Evolutionary conservation across 371 early-diverging fungal genomes (phyloP), one percentile per base, ranked within the genome.

Genomic region (Capillidium rhysosporum): DNA sequence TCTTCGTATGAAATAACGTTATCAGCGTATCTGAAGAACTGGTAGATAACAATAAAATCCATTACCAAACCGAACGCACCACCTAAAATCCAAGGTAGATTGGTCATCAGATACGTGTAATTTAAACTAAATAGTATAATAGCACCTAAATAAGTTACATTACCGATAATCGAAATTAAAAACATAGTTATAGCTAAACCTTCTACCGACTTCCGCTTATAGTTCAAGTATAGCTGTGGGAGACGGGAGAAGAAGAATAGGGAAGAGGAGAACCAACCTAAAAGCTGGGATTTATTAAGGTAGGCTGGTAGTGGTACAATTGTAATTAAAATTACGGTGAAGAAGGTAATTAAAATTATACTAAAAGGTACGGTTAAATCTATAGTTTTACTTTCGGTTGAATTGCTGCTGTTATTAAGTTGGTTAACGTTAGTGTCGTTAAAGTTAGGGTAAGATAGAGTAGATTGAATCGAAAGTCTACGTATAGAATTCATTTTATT

Each of bases 221-320:
- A 76, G 57, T 82, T 85, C 61, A 80, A 77, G 63, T 78, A 70
- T 56, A 89, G 79, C 58, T 89, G 90, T 1, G 90, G 86, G 31
- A 86, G 63, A 54, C 87, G 76, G 12, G 80, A n/a, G 68, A 30
- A 66, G 26, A 63, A 72, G 57, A 60, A 64, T 1, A 64, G 51
- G 30, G 60, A 10, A 8, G 62, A 59, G 2, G 40, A 38, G 8
- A 40, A 7, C 52, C 52, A 52, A 10, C 51, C 51, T 18, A 51
- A 38, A 18, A 43, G 21, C 21, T 43, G 43, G 5, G 21, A 18
- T 18, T 21, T 43, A 18, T 43, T 43, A 7, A 43, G 7, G 21
- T 43, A 14, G 21, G 18, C 18, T 5, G 16, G 16, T 14, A 43
- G 43, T 8, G 18, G 8, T 16, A 43, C 16, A 12, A 39, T 39